phyloP scores from a whole-genome alignment of 768 basidiomycete genomes.

The Chiua virens region DNA sequence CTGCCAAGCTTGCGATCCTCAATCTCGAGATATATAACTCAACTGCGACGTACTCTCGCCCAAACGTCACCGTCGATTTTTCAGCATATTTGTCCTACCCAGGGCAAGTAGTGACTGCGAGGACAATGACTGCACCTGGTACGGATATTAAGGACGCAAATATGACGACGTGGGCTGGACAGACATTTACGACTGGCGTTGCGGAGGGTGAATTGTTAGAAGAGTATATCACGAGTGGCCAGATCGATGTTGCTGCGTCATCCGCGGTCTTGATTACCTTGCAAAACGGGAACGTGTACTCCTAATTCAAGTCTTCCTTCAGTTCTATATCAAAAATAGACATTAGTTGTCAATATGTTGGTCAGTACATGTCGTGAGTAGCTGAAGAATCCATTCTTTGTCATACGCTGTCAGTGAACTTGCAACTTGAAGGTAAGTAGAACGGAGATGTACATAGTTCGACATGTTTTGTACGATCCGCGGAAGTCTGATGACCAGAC shows the following conservation, averaged over 20 bases:
- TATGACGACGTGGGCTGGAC: slow-evolving; percentile 44
- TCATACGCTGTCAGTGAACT: background rate
- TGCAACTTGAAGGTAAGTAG: no score
- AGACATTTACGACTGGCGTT: slow-evolving; percentile 42
- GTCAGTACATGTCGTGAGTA: background rate
- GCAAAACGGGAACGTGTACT: no score
- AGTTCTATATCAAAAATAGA: no score
- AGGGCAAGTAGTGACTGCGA: slow-evolving; percentile 34
- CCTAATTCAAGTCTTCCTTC: no score
- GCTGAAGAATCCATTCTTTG: background rate
- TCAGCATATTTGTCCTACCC: slow-evolving; percentile 31
- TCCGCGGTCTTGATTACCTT: slow-evolving; percentile 35
- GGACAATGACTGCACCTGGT: slow-evolving; percentile 47
- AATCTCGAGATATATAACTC: slow-evolving; percentile 53
- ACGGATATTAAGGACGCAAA: slow-evolving; percentile 46
- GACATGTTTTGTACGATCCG: no score
- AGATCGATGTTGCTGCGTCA: slow-evolving; percentile 38
- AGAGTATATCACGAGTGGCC: slow-evolving; percentile 36
- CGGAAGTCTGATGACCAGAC: no score
- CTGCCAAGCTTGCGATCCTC: no score
- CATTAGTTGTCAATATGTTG: no score
- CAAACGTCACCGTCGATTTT: slow-evolving; percentile 41
- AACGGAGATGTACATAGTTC: no score
- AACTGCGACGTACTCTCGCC: slow-evolving; percentile 42
- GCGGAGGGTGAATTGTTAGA: slow-evolving; percentile 39